Conservation (phyloP, 2,329 filamentous ascomycete species). For the Calonectria montana region DNA sequence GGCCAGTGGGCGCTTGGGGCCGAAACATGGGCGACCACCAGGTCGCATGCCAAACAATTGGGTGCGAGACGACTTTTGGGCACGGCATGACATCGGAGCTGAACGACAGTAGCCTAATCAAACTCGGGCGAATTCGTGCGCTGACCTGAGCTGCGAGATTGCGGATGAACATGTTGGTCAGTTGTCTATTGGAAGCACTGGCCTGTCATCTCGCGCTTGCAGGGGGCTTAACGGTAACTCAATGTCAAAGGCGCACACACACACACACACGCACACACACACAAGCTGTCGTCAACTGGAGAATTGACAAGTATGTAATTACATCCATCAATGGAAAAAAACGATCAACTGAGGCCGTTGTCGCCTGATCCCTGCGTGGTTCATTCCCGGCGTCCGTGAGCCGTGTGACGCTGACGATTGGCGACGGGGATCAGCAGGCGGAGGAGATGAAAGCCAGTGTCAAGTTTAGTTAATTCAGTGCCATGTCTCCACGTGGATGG, state of each 20-base stretch:
- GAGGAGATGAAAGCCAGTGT: constrained; percentile 3
- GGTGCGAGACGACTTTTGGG: constrained; percentile 1
- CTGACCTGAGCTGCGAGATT: not conserved
- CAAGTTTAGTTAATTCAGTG: constrained; percentile 15
- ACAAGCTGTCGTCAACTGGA: not conserved
- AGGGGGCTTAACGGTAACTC: not conserved
- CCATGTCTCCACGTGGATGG: constrained; percentile 19
- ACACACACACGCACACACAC: not conserved
- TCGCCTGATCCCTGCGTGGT: constrained; percentile 13
- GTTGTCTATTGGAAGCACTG: not conserved
- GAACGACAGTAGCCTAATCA: not conserved
- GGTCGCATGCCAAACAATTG: constrained; percentile 3
- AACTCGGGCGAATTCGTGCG: not conserved
- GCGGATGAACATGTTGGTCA: constrained; percentile 7
- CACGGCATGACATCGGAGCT: constrained; percentile 3
- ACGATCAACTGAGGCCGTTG: not conserved
- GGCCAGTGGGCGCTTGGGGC: constrained; percentile 13
- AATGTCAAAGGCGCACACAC: not conserved
- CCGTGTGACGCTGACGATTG: not conserved
- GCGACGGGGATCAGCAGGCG: not conserved
- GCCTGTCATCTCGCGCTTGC: not conserved
- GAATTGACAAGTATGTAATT: not conserved
- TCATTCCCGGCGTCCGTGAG: constrained; percentile 3
- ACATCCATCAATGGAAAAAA: not conserved
- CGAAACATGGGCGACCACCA: constrained; percentile 15